phyloP scores from a whole-genome alignment of 2,329 filamentous ascomycete genomes.

The Cladophialophora bantiana region DNA sequence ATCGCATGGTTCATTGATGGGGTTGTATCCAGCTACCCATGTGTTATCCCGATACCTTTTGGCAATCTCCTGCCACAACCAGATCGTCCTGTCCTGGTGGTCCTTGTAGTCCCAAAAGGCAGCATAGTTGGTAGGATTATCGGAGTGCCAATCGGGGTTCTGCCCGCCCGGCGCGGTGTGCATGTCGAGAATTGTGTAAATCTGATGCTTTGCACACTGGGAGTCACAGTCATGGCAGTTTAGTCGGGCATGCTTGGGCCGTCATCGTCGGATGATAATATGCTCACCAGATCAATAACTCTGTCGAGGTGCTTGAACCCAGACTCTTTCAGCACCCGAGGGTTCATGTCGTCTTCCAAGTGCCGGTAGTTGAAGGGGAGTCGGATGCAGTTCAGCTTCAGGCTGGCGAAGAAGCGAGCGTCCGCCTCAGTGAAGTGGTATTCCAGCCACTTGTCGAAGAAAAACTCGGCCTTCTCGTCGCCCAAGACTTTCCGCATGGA shows the following conservation, averaged over 20 bases:
- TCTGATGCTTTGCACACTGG: constrained; percentile 53
- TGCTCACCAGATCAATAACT: constrained; percentile 48
- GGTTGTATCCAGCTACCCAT: constrained; percentile 60
- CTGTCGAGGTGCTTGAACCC: constrained; percentile 58
- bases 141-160: constrained; percentile 60
- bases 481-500: constrained; percentile 61
- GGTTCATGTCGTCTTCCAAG: constrained; percentile 57
- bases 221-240: neutral
- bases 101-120: constrained; percentile 61
- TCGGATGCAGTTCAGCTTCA: constrained; percentile 65
- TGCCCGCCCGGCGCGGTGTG: constrained; percentile 59
- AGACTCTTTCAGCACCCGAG: constrained; percentile 51
- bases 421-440: constrained; percentile 67
- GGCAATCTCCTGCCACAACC: constrained; percentile 58
- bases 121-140: constrained; percentile 55
- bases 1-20: constrained; percentile 60
- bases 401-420: constrained; percentile 62
- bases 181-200: constrained; percentile 61
- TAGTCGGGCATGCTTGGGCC: neutral
- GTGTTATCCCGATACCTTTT: constrained; percentile 54
- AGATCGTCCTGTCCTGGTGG: constrained; percentile 58
- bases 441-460: constrained; percentile 64
- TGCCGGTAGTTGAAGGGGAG: constrained; percentile 67
- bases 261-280: neutral
- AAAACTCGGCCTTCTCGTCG: constrained; percentile 64